These are phyloP conservation scores for Triangularia verruculosa DNA, from an alignment of 2,329 filamentous ascomycete genomes.

Conservation along the genomic window DNA sequence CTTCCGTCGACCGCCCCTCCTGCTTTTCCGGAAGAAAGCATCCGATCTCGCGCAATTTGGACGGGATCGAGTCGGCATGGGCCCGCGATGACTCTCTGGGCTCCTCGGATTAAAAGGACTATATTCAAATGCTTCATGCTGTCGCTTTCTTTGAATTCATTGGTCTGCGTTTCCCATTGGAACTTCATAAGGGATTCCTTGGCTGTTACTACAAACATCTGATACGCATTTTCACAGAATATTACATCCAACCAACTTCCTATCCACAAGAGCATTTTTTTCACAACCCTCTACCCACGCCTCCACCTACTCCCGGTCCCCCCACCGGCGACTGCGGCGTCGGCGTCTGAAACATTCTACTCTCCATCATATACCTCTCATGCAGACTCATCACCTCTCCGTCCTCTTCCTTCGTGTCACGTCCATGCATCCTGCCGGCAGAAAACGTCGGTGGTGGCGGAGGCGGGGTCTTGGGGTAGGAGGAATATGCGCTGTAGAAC, in stretches of 20 bases:
- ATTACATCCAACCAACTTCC: background rate
- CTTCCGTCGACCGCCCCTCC: background rate
- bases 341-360: background rate
- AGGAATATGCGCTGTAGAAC: background rate
- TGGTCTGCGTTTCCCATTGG: no score
- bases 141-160: no score
- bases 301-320: no score
- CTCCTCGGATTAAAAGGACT: no score
- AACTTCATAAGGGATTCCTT: no score
- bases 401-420: background rate
- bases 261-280: background rate
- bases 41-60: background rate
- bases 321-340: background rate
- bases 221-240: no score
- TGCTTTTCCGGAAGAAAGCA: background rate
- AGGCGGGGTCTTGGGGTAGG: background rate
- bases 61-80: background rate
- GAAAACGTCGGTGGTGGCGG: background rate
- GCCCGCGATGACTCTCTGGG: background rate
- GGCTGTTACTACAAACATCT: no score
- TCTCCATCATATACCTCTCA: background rate
- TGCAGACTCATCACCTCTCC: background rate
- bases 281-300: background rate
- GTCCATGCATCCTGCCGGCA: background rate
- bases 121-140: no score